phyloP scores from a whole-genome alignment of 768 basidiomycete genomes.

The Boletus rufocinnamomeus region DNA sequence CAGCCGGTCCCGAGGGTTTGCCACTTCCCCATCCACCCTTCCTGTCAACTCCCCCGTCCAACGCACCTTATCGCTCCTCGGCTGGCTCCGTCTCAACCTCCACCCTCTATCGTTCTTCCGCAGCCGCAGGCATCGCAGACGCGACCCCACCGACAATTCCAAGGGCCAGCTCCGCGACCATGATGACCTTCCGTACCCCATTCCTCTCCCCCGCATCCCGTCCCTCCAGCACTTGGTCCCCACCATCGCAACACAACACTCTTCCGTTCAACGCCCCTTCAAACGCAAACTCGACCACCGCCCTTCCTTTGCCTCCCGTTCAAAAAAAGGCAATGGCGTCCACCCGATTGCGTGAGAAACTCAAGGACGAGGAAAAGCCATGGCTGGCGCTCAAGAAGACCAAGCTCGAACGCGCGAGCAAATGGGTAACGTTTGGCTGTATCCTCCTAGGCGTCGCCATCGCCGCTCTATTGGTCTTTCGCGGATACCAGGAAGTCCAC shows the following conservation, averaged over 20 bases:
- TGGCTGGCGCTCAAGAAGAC: constrained; percentile 43
- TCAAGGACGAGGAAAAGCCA: constrained; percentile 50
- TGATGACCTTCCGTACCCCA: constrained; percentile 57
- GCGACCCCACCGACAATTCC: constrained; percentile 33
- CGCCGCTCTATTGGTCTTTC: constrained; percentile 48
- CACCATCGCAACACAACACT: constrained; percentile 44
- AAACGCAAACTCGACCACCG: constrained; percentile 30
- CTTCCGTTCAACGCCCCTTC: constrained; percentile 31
- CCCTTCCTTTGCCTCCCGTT: constrained; percentile 45
- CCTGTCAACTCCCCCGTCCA: constrained; percentile 31
- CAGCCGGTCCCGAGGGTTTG: constrained; percentile 27
- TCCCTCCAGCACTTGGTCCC: constrained; percentile 63
- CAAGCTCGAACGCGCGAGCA: constrained; percentile 36
- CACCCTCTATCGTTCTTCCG: constrained; percentile 34
- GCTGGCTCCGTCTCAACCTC: constrained; percentile 27
- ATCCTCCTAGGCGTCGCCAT: constrained; percentile 44
- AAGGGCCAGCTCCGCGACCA: constrained; percentile 44
- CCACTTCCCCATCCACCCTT: constrained; percentile 52
- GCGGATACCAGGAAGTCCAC: constrained; percentile 43
- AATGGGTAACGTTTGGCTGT: constrained; percentile 49
- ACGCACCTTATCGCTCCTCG: constrained; percentile 43
- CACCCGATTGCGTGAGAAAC: constrained; percentile 53
- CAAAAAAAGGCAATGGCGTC: constrained; percentile 40
- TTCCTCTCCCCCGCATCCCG: constrained; percentile 72
- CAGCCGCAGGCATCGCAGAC: constrained; percentile 24